Evolutionary conservation across 1,139 yeast genomes (phyloP), one percentile per base, ranked within the genome.

Genomic region (Saccharomyces hybrid): DNA sequence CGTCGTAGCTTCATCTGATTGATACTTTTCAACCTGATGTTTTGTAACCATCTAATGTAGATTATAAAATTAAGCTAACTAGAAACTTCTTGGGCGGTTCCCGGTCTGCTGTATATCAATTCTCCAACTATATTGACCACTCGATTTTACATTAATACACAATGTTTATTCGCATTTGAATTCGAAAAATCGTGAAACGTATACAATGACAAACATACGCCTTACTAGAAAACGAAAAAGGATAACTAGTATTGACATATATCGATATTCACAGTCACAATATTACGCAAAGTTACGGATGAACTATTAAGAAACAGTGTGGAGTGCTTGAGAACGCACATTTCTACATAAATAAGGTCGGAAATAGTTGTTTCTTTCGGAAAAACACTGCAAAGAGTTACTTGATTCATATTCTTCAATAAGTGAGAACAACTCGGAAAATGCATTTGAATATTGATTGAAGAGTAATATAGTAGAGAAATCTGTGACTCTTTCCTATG

Each of bases 1-100:
- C n/a, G 70, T 72, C 20, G 62, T 64, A 2, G 63, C 68, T 8
- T 63, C 67, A 5, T 63, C 73, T 20, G 9, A 16, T 9, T 30
- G 47, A 25, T 27, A 4, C 30, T n/a, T 46, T 25, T 46, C 30
- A 46, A n/a, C 13, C 13, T 25, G 30, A n/a, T 46, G 30, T 25
- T 25, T 46, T 46, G 30, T 4, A 7, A 25, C 27, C 30, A 46
- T 46, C 48, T 46, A 25, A 46, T 25, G 48, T 20, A 46, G 16
- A 46, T 8, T 27, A 23, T 25, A 20, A 46, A 13, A 46, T 13
- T 25, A 27, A 16, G 25, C 14, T 51, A 25, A 32, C 28, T 38
- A 9, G 11, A 38, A 16, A 16, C 42, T 16, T 38, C 23, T 38
- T 38, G 42, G 42, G 42, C 42, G 23, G 42, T 38, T 16, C 42